phyloP scores from a whole-genome alignment of 169 alveolate genomes.

The Babesia bigemina region DNA sequence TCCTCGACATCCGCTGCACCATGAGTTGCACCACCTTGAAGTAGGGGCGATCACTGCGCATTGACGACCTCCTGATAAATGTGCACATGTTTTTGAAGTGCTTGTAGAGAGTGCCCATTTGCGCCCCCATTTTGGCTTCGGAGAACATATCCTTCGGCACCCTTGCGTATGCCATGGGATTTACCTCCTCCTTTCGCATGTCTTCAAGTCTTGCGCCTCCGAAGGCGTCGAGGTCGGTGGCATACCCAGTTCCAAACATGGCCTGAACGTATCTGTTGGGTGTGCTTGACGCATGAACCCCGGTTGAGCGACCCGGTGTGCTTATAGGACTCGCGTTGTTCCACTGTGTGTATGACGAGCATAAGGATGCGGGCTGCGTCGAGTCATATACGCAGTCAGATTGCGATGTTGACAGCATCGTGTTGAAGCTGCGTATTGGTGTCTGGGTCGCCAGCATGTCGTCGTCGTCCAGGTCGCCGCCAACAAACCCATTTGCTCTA shows the following conservation, averaged over 20 bases:
- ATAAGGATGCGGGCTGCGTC: background rate
- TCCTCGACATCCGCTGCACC: slow-evolving; percentile 63
- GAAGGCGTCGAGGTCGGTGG: slow-evolving; percentile 26
- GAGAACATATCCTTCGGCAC: slow-evolving; percentile 30
- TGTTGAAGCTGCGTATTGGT: slow-evolving; percentile 53
- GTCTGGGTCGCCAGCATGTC: slow-evolving; percentile 53
- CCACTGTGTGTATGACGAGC: background rate
- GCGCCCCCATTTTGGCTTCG: slow-evolving; percentile 26
- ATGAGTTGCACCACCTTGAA: slow-evolving; percentile 49
- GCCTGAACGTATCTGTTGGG: slow-evolving; percentile 23
- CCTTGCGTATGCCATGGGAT: slow-evolving; percentile 56
- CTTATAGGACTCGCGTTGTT: background rate
- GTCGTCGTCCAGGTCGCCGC: slow-evolving; percentile 12
- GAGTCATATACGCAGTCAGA: background rate
- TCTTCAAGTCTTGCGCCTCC: slow-evolving; percentile 33
- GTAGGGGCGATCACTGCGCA: slow-evolving; percentile 59
- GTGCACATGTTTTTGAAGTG: slow-evolving; percentile 65
- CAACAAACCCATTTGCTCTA: background rate
- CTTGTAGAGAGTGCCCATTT: slow-evolving; percentile 34
- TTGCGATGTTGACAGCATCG: slow-evolving; percentile 17
- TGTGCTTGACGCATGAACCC: background rate
- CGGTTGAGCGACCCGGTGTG: slow-evolving; percentile 21
- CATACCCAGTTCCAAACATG: slow-evolving; percentile 18
- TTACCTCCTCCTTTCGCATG: slow-evolving; percentile 42
- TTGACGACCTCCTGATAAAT: slow-evolving; percentile 49